Percentiles rank a stretch among this genome's conserved stretches.
These are phyloP conservation scores for Candida boidinii DNA, from an alignment of 805 yeast genomes.

Conservation along the genomic window DNA sequence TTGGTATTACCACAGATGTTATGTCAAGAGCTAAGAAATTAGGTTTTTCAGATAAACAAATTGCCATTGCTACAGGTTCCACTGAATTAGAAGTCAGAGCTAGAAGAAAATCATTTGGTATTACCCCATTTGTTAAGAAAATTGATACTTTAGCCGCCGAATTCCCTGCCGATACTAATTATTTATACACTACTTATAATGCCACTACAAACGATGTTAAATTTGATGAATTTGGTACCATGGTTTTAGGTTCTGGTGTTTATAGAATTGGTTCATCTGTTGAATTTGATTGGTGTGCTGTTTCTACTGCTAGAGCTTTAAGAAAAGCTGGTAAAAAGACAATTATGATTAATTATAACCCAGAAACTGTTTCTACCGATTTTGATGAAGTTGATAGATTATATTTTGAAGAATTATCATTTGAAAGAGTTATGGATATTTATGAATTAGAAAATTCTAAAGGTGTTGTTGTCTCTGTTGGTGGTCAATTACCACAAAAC, in stretches of 20 bases:
- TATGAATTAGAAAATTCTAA: constrained; percentile 84
- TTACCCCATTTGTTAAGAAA: constrained; percentile 90
- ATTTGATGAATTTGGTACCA: constrained; percentile 83
- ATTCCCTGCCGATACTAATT: constrained; percentile 96
- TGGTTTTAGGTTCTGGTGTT: constrained; percentile 98
- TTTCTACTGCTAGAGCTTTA: constrained; percentile 88
- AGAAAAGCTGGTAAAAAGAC: constrained; percentile 84
- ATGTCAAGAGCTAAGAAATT: constrained; percentile 79
- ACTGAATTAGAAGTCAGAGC: constrained; percentile 77
- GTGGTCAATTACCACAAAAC: constrained; percentile 97
- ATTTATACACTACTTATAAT: constrained; percentile 91
- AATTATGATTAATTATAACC: constrained; percentile 94
- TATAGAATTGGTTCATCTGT: constrained; percentile 98
- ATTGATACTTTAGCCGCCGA: constrained; percentile 98
- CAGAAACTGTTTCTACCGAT: constrained; percentile 97
- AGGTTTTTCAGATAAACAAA: constrained; percentile 94
- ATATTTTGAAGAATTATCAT: constrained; percentile 90
- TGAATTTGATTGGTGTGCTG: constrained; percentile 99
- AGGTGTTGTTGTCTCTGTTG: constrained; percentile 93
- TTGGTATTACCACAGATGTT: constrained; percentile 56
- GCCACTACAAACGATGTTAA: constrained; percentile 79
- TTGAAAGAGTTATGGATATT: constrained; percentile 95
- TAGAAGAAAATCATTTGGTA: constrained; percentile 69
- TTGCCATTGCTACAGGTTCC: constrained; percentile 65
- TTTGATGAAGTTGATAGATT: constrained; percentile 97